Percentiles rank a stretch among this genome's conserved stretches.
These are phyloP conservation scores for Colletotrichum graminicola DNA, from an alignment of 2,329 filamentous ascomycete genomes.

Conservation along the genomic window DNA sequence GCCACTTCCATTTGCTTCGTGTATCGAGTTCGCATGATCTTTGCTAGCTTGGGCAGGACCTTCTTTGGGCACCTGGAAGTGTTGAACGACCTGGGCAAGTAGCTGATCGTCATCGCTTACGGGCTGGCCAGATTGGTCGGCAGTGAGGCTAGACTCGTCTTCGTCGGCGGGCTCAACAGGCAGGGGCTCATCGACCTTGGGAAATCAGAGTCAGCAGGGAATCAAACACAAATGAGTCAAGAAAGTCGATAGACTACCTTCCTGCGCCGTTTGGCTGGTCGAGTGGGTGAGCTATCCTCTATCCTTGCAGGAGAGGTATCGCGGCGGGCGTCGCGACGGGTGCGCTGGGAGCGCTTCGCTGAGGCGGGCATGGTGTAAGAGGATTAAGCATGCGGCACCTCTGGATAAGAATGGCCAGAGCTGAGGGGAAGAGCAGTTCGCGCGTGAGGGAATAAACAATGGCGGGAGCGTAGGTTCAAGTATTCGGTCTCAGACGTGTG, in stretches of 20 bases:
- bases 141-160: constrained; percentile 57
- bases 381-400: constrained; percentile 37
- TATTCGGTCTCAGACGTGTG: constrained; percentile 31
- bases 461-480: constrained; percentile 26
- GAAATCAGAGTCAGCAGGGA: constrained; percentile 23
- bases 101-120: constrained; percentile 66
- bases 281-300: constrained; percentile 69
- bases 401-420: not conserved
- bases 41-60: constrained; percentile 69
- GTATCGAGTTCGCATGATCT: constrained; percentile 73
- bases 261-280: constrained; percentile 74
- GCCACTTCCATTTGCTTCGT: constrained; percentile 71
- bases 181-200: constrained; percentile 53
- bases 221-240: constrained; percentile 9
- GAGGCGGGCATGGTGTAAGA: constrained; percentile 52
- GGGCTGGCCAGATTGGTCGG: constrained; percentile 55
- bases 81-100: constrained; percentile 68
- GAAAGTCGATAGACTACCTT: constrained; percentile 58
- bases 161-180: constrained; percentile 60
- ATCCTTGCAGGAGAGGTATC: constrained; percentile 51
- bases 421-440: constrained; percentile 1
- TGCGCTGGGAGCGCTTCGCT: constrained; percentile 53
- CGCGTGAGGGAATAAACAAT: constrained; percentile 11
- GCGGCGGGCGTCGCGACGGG: constrained; percentile 55
- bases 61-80: constrained; percentile 57